A percentile compares a stretch with the other conserved stretches of the same genome.
Evolutionary conservation across 2,329 filamentous ascomycete genomes (phyloP).

Genomic region (Trichoderma guizhouense): DNA sequence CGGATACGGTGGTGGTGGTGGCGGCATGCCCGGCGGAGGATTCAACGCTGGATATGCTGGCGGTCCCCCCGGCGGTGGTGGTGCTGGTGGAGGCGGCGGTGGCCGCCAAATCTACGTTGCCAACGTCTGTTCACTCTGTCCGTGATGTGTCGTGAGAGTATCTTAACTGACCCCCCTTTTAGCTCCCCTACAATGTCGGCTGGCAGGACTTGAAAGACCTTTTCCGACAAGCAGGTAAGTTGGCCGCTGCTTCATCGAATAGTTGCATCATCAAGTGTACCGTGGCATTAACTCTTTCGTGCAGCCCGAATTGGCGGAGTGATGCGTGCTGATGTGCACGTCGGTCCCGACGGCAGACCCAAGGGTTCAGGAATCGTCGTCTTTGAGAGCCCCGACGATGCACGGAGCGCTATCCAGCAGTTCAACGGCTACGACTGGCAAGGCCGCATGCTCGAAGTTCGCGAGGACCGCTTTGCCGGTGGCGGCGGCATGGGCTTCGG

Average conservation of each 20-base stretch:
- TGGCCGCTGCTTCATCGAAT: not conserved
- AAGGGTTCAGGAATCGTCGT: slow-evolving; percentile 97
- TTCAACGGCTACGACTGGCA: slow-evolving; percentile 99
- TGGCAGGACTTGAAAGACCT: slow-evolving; percentile 99
- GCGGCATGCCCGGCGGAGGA: slow-evolving; percentile 48
- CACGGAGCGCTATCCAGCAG: slow-evolving; percentile 90
- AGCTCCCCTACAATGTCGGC: slow-evolving; percentile 96
- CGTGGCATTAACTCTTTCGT: not conserved
- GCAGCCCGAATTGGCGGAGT: slow-evolving; percentile 68
- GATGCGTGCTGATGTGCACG: slow-evolving; percentile 91
- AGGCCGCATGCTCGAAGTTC: slow-evolving; percentile 86
- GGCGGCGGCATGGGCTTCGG: slow-evolving; percentile 50
- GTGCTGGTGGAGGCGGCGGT: slow-evolving; percentile 48
- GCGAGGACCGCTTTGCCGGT: slow-evolving; percentile 90
- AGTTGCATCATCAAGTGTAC: not conserved
- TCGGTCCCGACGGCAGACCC: slow-evolving; percentile 84
- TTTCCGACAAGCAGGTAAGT: slow-evolving; percentile 95
- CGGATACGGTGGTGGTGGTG: slow-evolving; percentile 57
- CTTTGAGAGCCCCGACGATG: slow-evolving; percentile 92
- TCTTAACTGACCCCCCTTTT: slow-evolving; percentile 24
- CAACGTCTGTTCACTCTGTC: slow-evolving; percentile 71
- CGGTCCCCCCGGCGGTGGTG: slow-evolving; percentile 48
- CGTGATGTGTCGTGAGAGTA: slow-evolving; percentile 19
- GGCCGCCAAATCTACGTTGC: slow-evolving; percentile 94
- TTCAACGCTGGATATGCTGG: slow-evolving; percentile 56